A percentile compares a stretch with the other conserved stretches of the same genome.
Evolutionary conservation across 2,329 filamentous ascomycete genomes (phyloP).

Genomic region (Cercospora sojina): DNA sequence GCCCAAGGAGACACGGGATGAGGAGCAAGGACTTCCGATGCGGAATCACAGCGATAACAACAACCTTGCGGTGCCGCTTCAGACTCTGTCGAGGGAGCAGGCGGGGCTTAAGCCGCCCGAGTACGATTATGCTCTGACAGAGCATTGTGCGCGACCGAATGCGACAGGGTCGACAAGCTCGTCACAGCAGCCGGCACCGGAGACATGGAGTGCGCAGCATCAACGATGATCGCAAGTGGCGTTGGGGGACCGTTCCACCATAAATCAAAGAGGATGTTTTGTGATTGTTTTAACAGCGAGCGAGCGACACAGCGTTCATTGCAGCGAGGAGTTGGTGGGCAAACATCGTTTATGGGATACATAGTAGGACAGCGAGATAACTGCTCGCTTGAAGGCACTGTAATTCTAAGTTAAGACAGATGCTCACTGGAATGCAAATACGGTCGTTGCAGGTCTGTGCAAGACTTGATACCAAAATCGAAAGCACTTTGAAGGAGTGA

Average conservation of each 20-base stretch:
- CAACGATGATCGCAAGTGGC: neutral
- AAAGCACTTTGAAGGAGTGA: neutral
- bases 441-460: neutral
- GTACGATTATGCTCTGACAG: conserved; percentile 32
- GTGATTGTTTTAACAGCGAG: neutral
- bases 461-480: neutral
- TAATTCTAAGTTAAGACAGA: neutral
- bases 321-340: conserved; percentile 10
- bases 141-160: neutral
- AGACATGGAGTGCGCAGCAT: neutral
- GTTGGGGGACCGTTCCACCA: neutral
- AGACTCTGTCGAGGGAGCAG: conserved; percentile 41
- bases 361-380: neutral
- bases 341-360: neutral
- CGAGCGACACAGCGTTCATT: conserved; percentile 1
- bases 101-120: conserved; percentile 43
- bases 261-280: neutral
- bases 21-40: conserved; percentile 16
- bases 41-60: conserved; percentile 3
- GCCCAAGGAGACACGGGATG: conserved; percentile 34
- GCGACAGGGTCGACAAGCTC: neutral
- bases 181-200: neutral
- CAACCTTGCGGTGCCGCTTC: conserved; percentile 39
- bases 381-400: neutral
- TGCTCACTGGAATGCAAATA: neutral